phyloP scores from a whole-genome alignment of 305 asterid genomes.

The Fraxinus latifolia region DNA sequence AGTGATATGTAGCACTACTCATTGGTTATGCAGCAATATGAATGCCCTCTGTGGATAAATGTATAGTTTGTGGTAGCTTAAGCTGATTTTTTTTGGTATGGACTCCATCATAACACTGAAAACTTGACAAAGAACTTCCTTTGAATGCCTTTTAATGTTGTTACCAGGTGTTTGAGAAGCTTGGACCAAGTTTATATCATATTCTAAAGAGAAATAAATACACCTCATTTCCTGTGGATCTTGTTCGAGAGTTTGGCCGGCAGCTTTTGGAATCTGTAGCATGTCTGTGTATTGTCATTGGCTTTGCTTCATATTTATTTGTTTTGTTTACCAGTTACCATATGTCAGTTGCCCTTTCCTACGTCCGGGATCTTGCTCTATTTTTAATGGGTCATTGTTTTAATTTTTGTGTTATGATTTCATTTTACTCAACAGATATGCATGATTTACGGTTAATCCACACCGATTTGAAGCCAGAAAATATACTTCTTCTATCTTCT shows the following conservation, averaged over 20 bases:
- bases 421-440: conserved; percentile 45
- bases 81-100: conserved; percentile 23
- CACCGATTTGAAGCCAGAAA: conserved; percentile 69
- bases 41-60: conserved; percentile 1
- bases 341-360: conserved; percentile 24
- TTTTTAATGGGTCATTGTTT: conserved; percentile 20
- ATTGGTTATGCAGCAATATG: not conserved
- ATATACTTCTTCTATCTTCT: conserved; percentile 55
- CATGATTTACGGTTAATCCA: conserved; percentile 56
- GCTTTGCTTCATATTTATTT: conserved; percentile 35
- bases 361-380: conserved; percentile 24
- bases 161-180: conserved; percentile 99
- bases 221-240: conserved; percentile 91
- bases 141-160: conserved; percentile 53
- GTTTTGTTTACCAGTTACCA: conserved; percentile 28
- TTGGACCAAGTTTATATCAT: conserved; percentile 99
- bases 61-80: conserved; percentile 18
- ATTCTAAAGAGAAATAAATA: conserved; percentile 89
- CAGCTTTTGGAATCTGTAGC: conserved; percentile 99
- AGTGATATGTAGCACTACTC: conserved; percentile 3
- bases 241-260: conserved; percentile 98
- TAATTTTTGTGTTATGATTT: conserved; percentile 19
- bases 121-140: conserved; percentile 40
- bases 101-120: conserved; percentile 24
- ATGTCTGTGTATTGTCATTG: conserved; percentile 70